phyloP scores from a whole-genome alignment of 495 filamentous ascomycete species.

The Darksidea phi region DNA sequence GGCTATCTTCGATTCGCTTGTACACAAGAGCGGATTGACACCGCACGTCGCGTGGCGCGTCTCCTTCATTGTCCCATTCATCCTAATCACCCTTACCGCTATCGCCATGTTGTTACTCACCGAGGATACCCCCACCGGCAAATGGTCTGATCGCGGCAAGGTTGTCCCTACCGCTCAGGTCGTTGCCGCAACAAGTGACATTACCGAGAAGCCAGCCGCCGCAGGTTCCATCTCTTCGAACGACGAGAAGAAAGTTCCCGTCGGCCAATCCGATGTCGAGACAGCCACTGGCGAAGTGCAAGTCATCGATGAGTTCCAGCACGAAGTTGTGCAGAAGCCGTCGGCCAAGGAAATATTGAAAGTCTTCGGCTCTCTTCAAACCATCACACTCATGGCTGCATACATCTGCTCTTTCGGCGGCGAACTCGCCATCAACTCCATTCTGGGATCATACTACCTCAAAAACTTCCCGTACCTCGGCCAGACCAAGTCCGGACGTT shows the following conservation, averaged over 20 bases:
- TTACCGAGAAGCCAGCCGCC: slow-evolving; percentile 55
- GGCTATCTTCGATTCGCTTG: slow-evolving; percentile 81
- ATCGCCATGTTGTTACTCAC: slow-evolving; percentile 69
- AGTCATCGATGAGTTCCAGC: slow-evolving; percentile 55
- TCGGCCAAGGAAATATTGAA: slow-evolving; percentile 57
- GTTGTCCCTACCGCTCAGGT: slow-evolving; percentile 38
- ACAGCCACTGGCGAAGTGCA: slow-evolving; percentile 49
- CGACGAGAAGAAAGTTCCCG: slow-evolving; percentile 36
- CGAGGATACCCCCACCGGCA: slow-evolving; percentile 81
- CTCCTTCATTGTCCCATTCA: slow-evolving; percentile 77
- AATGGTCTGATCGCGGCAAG: slow-evolving; percentile 69
- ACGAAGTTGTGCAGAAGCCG: slow-evolving; percentile 66
- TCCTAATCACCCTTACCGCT: slow-evolving; percentile 67
- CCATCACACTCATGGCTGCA: slow-evolving; percentile 62
- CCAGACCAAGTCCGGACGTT: slow-evolving; percentile 70
- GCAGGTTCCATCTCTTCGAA: slow-evolving; percentile 36
- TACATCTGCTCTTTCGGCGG: slow-evolving; percentile 86
- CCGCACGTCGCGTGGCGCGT: slow-evolving; percentile 78
- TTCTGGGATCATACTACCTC: slow-evolving; percentile 76
- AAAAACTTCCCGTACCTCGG: slow-evolving; percentile 72
- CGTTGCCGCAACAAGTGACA: slow-evolving; percentile 55
- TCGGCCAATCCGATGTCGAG: slow-evolving; percentile 39
- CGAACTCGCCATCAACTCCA: slow-evolving; percentile 82
- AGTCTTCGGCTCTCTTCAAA: slow-evolving; percentile 65
- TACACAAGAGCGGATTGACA: slow-evolving; percentile 55